These are phyloP conservation scores for Leptographium radiaticola DNA, from an alignment of 2,329 filamentous ascomycete genomes.

Conservation along the genomic window DNA sequence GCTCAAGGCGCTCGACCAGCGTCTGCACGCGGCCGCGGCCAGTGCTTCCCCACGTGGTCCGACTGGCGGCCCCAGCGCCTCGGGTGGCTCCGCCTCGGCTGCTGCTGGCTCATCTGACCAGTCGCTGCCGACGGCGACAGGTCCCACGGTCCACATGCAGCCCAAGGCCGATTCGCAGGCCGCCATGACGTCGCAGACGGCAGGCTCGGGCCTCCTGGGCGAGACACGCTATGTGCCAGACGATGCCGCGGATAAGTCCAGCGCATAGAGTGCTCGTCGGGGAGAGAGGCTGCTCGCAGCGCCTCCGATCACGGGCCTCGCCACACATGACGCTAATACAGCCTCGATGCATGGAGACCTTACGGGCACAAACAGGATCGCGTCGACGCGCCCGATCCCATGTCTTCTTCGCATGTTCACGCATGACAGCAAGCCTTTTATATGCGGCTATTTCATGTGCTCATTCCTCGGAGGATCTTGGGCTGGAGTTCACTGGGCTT, in stretches of 20 bases:
- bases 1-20: conserved; percentile 81
- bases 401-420: not conserved
- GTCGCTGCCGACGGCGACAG: conserved; percentile 26
- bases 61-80: not conserved
- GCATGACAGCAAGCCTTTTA: not conserved
- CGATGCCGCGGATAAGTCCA: conserved; percentile 23
- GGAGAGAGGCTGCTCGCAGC: too few species aligned
- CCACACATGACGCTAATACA: too few species aligned
- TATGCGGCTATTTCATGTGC: not conserved
- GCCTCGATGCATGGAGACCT: too few species aligned
- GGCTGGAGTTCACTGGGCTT: not conserved
- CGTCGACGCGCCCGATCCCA: too few species aligned
- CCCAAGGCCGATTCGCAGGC: conserved; percentile 42
- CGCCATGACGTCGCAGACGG: conserved; percentile 41
- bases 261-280: conserved; percentile 1
- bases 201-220: conserved; percentile 39
- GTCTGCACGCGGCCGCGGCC: conserved; percentile 69
- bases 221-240: conserved; percentile 61
- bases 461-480: not conserved
- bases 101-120: conserved; percentile 11
- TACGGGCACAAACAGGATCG: not conserved
- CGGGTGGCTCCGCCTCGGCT: not conserved
- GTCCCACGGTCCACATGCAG: conserved; percentile 44
- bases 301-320: too few species aligned
- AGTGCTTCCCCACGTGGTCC: conserved; percentile 27